A percentile compares a stretch with the other conserved stretches of the same genome.
Evolutionary conservation across 139 green algal species (phyloP).

Genomic region (Nannochloris sp.): DNA sequence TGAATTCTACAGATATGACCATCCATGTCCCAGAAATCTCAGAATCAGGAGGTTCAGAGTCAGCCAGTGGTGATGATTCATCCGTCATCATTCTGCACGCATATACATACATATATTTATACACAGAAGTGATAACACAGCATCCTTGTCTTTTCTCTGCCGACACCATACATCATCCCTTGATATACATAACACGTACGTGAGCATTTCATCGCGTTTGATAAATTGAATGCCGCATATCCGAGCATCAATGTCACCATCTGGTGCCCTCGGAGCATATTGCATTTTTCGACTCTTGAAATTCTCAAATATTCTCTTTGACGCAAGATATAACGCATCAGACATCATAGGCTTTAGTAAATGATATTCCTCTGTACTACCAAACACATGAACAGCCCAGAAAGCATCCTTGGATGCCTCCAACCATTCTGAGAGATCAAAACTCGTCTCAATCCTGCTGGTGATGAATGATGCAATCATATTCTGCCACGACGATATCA

Average conservation of each 20-base stretch:
- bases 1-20: constrained; percentile 1
- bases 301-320: constrained; percentile 1
- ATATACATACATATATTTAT: too few relatives aligned
- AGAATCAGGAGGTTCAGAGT: background rate
- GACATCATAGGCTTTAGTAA: constrained; percentile 13
- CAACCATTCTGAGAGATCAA: constrained; percentile 15
- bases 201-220: background rate
- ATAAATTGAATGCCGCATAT: constrained; percentile 9
- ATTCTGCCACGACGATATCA: background rate
- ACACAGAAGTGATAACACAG: too few relatives aligned
- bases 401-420: constrained; percentile 21
- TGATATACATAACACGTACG: background rate
- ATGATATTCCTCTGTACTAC: constrained; percentile 15
- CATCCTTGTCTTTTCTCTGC: too few relatives aligned
- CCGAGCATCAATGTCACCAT: background rate
- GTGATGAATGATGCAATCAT: constrained; percentile 7
- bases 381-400: constrained; percentile 9
- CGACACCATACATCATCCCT: too few relatives aligned
- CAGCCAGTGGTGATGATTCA: background rate
- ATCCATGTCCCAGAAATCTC: background rate
- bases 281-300: constrained; percentile 5
- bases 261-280: constrained; percentile 6
- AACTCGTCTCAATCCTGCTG: constrained; percentile 7
- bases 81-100: background rate
- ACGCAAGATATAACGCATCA: constrained; percentile 8